phyloP scores from a whole-genome alignment of 2,329 filamentous ascomycete genomes.

The Rugonectria rugulosa region DNA sequence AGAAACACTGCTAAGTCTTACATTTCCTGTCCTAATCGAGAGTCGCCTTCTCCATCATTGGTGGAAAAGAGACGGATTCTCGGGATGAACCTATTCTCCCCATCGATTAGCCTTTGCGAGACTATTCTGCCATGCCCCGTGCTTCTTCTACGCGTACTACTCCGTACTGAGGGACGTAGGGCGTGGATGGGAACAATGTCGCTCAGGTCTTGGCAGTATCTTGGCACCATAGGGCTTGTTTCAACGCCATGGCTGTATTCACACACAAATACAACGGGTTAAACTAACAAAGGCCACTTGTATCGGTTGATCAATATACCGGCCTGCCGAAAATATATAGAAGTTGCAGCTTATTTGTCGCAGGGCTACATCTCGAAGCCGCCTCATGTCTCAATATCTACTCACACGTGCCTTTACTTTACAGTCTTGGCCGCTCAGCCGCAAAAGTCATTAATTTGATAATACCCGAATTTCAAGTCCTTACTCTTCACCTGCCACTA shows the following conservation, averaged over 20 bases:
- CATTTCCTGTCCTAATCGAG: not conserved
- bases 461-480: too few relatives aligned
- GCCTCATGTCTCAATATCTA: too few relatives aligned
- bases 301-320: not conserved
- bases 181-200: too few relatives aligned
- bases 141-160: not conserved
- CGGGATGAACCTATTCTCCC: not conserved
- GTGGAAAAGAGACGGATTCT: slow-evolving; percentile 12
- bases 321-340: too few relatives aligned
- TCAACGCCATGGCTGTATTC: slow-evolving; percentile 21
- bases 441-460: not conserved
- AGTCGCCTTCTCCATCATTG: slow-evolving; percentile 2
- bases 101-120: not conserved
- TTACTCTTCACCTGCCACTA: too few relatives aligned
- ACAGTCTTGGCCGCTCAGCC: not conserved
- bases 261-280: too few relatives aligned
- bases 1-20: not conserved
- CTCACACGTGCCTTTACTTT: too few relatives aligned
- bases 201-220: slow-evolving; percentile 31
- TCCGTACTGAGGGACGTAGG: too few relatives aligned
- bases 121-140: not conserved
- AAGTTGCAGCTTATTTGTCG: too few relatives aligned
- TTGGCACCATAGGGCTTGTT: slow-evolving; percentile 37
- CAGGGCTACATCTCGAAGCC: too few relatives aligned
- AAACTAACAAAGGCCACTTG: too few relatives aligned